Evolutionary conservation across 179 eudicot genomes (phyloP), one percentile per base, ranked within the genome.

Genomic region (Actinidia arguta): DNA sequence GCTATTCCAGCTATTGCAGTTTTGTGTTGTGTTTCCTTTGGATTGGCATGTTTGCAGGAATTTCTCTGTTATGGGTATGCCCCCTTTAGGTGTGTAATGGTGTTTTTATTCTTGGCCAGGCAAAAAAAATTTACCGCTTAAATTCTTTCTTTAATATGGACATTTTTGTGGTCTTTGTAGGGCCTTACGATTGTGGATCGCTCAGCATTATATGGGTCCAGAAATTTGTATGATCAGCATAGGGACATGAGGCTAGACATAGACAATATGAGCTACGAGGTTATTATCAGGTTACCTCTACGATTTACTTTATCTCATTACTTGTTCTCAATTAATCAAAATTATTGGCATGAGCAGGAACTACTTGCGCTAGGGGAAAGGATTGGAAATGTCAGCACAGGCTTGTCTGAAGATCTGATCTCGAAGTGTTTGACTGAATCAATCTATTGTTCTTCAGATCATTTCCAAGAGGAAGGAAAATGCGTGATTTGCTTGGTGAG

Each of bases 401-500:
- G 98, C 82, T 77, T 94, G 86, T 79, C 91, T 24, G 95, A 94
- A 69, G 90, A 92, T 83, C 86, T 88, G 16, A 75, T 93, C 62
- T 88, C 86, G 1, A 89, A 85, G 75, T 90, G 95, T 84, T 75
- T 94, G 92, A 90, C 83, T 14, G 95, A 88, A 91, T 91, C 93
- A 24, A 89, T 91, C 48, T 89, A 89, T 83, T 92, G 94, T 84
- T 90, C 93, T 18, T 88, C 94, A 10, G 95, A 92, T 75, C 90
- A 85, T 54, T 42, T 52, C 56, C 91, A 87, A 75, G 94, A 91
- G 73, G 97, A 91, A 80, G 94, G 88, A 82, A 91, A 78, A 75
- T 94, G 98, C 75, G 94, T 88, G 27, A 93, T 94, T 68, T 93
- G 98, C 89, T 87, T 94, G 98, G 98, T 94, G 73, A 82, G 90